Percentiles rank a stretch among this genome's conserved stretches.
Conservation (phyloP, 306 rosid genomes). For the Senna siamea region DNA sequence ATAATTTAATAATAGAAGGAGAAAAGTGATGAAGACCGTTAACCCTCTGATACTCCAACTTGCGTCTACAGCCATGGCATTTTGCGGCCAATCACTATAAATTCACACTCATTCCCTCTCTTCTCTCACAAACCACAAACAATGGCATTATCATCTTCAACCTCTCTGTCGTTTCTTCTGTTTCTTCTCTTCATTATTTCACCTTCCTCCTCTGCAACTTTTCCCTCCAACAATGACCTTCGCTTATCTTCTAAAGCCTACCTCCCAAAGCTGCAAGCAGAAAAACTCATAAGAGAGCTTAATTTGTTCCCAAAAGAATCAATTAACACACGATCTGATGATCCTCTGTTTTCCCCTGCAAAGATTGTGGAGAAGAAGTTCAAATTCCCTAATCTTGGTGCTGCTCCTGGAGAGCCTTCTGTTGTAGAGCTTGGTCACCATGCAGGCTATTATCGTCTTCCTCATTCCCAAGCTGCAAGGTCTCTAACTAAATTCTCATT, state of each 20-base stretch:
- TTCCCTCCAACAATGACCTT: slow-evolving; percentile 1
- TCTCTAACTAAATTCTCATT: slow-evolving; percentile 11
- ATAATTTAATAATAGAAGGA: not conserved
- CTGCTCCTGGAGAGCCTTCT: slow-evolving; percentile 46
- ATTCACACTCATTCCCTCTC: slow-evolving; percentile 33
- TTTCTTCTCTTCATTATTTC: slow-evolving; percentile 36
- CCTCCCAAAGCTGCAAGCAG: slow-evolving; percentile 57
- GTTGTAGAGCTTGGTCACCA: slow-evolving; percentile 82
- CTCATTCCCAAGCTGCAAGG: slow-evolving; percentile 78
- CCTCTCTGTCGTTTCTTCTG: slow-evolving; percentile 33
- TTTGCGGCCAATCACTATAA: slow-evolving; percentile 49
- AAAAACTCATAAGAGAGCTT: slow-evolving; percentile 64
- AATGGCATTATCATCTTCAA: slow-evolving; percentile 54
- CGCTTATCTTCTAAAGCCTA: slow-evolving; percentile 35
- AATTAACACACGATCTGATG: slow-evolving; percentile 42
- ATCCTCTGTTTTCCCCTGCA: slow-evolving; percentile 39
- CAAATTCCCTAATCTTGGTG: slow-evolving; percentile 48
- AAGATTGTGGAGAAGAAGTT: slow-evolving; percentile 69
- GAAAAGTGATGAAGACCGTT: slow-evolving; percentile 30
- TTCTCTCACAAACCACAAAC: slow-evolving; percentile 26
- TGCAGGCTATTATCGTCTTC: slow-evolving; percentile 83
- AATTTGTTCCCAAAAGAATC: slow-evolving; percentile 71
- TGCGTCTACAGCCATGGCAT: slow-evolving; percentile 33
- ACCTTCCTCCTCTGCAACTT: slow-evolving; percentile 35
- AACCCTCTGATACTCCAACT: slow-evolving; percentile 40